Conservation (phyloP, 306 rosid genomes). For the Fragaria nilgerrensis region DNA sequence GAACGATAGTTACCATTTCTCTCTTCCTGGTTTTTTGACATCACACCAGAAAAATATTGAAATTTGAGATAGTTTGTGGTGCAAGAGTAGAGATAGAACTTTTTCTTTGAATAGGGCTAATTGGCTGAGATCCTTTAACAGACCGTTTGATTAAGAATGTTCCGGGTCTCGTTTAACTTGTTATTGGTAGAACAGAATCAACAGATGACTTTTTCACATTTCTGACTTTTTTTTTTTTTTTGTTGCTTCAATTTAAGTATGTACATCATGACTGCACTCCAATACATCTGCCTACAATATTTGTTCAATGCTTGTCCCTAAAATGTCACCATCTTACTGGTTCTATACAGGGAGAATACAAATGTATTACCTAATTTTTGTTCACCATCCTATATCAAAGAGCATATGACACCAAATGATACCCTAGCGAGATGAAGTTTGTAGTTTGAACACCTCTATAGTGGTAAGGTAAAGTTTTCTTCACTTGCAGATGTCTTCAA, state of each 20-base stretch:
- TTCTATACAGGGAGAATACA: background rate
- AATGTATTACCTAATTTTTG: background rate
- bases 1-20: background rate
- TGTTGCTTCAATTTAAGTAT: background rate
- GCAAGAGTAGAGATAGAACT: background rate
- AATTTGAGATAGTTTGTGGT: background rate
- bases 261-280: background rate
- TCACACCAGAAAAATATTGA: background rate
- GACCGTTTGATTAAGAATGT: background rate
- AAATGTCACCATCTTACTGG: background rate
- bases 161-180: background rate
- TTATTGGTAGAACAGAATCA: too few relatives aligned
- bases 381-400: background rate
- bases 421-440: background rate
- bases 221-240: background rate
- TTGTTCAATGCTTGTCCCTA: background rate
- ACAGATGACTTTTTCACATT: too few relatives aligned
- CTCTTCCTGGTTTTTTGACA: background rate
- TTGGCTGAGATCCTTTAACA: background rate
- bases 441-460: background rate
- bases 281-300: background rate
- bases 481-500: background rate
- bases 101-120: background rate
- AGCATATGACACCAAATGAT: background rate
- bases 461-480: background rate